These are phyloP conservation scores for Persicaria tinctoria DNA, from an alignment of 148 eudicot species.

Conservation along the genomic window DNA sequence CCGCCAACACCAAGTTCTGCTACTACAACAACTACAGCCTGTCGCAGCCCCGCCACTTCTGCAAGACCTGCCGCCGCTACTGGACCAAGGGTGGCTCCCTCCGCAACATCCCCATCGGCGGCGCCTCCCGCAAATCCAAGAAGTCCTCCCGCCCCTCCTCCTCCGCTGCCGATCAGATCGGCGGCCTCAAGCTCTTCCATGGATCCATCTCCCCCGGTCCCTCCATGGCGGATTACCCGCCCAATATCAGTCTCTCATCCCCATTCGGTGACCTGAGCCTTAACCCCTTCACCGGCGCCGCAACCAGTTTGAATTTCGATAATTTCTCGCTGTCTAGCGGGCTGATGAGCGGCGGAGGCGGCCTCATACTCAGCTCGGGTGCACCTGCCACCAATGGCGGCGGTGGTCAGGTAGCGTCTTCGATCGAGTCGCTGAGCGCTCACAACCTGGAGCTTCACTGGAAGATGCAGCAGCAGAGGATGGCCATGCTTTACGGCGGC, in stretches of 20 bases:
- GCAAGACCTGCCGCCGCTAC: slow-evolving; percentile 86
- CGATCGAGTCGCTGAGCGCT: slow-evolving; percentile 56
- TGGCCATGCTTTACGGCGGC: slow-evolving; percentile 45
- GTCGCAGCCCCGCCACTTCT: slow-evolving; percentile 80
- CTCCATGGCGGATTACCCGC: slow-evolving; percentile 55
- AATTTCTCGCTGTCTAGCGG: neutral
- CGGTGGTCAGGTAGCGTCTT: slow-evolving; percentile 21
- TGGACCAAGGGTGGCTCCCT: slow-evolving; percentile 95
- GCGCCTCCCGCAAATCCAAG: slow-evolving; percentile 73
- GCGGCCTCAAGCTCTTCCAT: slow-evolving; percentile 39
- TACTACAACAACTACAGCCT: slow-evolving; percentile 96
- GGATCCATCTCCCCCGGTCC: slow-evolving; percentile 22
- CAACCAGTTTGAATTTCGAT: neutral
- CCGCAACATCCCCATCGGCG: slow-evolving; percentile 84
- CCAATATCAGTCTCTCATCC: slow-evolving; percentile 18
- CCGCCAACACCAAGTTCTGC: slow-evolving; percentile 85
- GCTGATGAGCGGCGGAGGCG: slow-evolving; percentile 8
- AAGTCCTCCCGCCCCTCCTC: slow-evolving; percentile 31
- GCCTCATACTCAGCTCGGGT: neutral
- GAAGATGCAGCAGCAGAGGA: slow-evolving; percentile 61
- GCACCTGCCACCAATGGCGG: slow-evolving; percentile 17
- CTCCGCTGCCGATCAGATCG: slow-evolving; percentile 16
- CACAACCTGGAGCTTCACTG: slow-evolving; percentile 62
- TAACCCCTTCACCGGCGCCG: slow-evolving; percentile 5
- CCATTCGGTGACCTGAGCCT: too few relatives aligned